Evolutionary conservation across 768 basidiomycete genomes (phyloP).

Genomic region (Suillus plorans): DNA sequence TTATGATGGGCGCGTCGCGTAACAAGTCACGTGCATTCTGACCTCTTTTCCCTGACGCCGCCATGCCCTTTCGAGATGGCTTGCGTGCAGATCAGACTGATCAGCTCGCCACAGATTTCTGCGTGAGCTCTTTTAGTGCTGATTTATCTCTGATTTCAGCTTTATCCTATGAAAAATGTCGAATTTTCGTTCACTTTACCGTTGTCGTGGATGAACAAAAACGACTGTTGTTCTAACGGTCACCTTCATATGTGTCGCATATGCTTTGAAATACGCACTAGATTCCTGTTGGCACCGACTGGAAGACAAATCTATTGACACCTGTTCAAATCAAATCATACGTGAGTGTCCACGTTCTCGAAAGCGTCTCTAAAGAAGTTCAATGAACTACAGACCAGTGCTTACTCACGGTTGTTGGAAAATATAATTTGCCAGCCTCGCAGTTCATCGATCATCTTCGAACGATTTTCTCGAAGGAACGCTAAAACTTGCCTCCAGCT

Average conservation of each 20-base stretch:
- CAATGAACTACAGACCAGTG: background rate
- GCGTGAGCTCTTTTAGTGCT: background rate
- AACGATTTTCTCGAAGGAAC: background rate
- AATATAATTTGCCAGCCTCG: background rate
- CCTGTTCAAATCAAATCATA: background rate
- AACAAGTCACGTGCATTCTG: conserved; percentile 32
- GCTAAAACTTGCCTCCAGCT: conserved; percentile 1
- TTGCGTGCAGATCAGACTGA: background rate
- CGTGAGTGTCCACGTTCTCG: background rate
- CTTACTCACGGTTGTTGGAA: background rate
- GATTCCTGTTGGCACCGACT: background rate
- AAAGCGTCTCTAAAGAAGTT: background rate
- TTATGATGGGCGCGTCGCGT: conserved; percentile 38
- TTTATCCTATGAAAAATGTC: background rate
- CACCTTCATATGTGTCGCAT: background rate
- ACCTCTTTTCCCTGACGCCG: conserved; percentile 2
- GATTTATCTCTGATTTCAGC: background rate
- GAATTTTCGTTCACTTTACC: background rate
- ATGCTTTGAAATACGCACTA: background rate
- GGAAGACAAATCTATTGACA: background rate
- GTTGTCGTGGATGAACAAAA: background rate
- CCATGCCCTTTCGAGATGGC: background rate
- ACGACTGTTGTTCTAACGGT: background rate
- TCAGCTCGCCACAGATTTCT: background rate
- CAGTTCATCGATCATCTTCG: background rate